A percentile compares a stretch with the other conserved stretches of the same genome.
Evolutionary conservation across 2,329 filamentous ascomycete genomes (phyloP).

Genomic region (Cercospora berteroae): DNA sequence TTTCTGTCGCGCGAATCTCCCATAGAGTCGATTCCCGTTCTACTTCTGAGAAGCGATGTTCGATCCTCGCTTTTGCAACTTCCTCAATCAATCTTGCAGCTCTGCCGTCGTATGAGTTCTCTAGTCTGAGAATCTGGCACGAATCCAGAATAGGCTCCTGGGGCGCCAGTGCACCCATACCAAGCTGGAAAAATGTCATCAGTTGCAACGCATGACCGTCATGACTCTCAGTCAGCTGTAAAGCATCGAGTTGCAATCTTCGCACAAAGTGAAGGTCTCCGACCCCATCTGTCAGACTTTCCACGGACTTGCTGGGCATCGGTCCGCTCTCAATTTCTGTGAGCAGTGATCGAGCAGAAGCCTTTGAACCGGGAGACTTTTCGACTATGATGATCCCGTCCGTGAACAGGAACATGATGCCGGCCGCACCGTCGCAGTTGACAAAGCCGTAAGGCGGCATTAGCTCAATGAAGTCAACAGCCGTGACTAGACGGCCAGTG

Average conservation of each 20-base stretch:
- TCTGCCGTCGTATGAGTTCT: constrained; percentile 74
- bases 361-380: constrained; percentile 49
- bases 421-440: constrained; percentile 38
- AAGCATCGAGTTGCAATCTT: constrained; percentile 29
- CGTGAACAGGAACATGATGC: constrained; percentile 79
- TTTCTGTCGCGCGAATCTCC: constrained; percentile 70
- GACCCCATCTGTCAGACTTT: constrained; percentile 46
- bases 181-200: constrained; percentile 30
- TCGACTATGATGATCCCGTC: constrained; percentile 76
- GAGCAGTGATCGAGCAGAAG: constrained; percentile 72
- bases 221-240: constrained; percentile 32
- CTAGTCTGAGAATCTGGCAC: constrained; percentile 59
- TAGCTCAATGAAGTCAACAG: constrained; percentile 76
- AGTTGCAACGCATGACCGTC: constrained; percentile 32
- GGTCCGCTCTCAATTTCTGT: constrained; percentile 78
- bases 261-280: constrained; percentile 69
- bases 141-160: constrained; percentile 29
- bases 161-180: constrained; percentile 22
- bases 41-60: constrained; percentile 77
- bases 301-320: constrained; percentile 50
- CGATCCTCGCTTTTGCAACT: constrained; percentile 78
- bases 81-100: constrained; percentile 78
- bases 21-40: constrained; percentile 79
- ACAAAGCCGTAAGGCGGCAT: constrained; percentile 63
- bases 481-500: constrained; percentile 76